Conservation (phyloP, 2,329 filamentous ascomycete species). For the Ophiostoma populinum region DNA sequence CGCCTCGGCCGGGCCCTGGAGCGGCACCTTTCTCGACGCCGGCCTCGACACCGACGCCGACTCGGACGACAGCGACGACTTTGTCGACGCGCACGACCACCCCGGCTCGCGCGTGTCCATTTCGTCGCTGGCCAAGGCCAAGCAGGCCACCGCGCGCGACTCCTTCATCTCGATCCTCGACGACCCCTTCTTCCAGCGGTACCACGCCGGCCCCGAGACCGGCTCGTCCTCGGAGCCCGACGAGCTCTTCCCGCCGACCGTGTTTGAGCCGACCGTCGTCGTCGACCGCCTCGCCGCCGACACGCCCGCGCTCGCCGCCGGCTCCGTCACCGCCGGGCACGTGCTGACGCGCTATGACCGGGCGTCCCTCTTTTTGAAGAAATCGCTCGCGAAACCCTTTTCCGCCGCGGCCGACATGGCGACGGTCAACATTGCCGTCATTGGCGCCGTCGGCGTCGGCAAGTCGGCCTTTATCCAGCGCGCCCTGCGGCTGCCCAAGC, state of each 20-base stretch:
- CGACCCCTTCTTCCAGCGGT: conserved; percentile 36
- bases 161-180: conserved; percentile 36
- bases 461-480: conserved; percentile 53
- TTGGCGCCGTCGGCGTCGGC: conserved; percentile 48
- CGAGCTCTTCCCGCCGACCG: too few species aligned
- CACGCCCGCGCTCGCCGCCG: too few species aligned
- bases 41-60: conserved; percentile 5
- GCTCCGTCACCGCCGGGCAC: too few species aligned
- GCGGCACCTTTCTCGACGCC: conserved; percentile 11
- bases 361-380: too few species aligned
- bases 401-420: conserved; percentile 26
- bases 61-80: conserved; percentile 1
- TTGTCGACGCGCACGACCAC: conserved; percentile 1
- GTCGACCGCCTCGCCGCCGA: too few species aligned
- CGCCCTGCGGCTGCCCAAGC: conserved; percentile 35
- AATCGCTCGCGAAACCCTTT: too few species aligned
- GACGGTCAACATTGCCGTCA: conserved; percentile 46
- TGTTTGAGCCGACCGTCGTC: too few species aligned
- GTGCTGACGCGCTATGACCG: too few species aligned
- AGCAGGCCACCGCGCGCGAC: conserved; percentile 19
- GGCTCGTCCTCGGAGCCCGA: too few species aligned
- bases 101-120: conserved; percentile 24
- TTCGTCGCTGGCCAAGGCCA: conserved; percentile 37
- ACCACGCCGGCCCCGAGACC: conserved; percentile 20
- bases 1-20: conserved; percentile 6